phyloP scores from a whole-genome alignment of 805 yeast genomes.

The Ogataea ganodermae region DNA sequence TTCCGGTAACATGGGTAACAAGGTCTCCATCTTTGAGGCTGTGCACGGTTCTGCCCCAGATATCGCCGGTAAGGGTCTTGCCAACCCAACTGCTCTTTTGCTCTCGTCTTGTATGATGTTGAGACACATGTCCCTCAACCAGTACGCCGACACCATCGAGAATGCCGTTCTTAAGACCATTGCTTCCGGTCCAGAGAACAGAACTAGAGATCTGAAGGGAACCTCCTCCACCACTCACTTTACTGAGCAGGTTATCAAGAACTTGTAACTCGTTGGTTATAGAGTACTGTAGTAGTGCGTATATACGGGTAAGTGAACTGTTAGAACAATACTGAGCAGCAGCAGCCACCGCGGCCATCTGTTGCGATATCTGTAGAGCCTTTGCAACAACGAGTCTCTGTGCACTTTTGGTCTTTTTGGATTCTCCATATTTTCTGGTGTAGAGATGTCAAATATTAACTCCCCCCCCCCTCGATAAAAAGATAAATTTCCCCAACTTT shows the following conservation, averaged over 20 bases:
- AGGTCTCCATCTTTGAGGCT: constrained; percentile 97
- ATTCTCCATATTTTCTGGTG: no score
- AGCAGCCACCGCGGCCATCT: no score
- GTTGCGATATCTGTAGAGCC: no score
- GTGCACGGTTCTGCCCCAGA: constrained; percentile 99
- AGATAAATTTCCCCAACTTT: no score
- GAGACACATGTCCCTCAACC: constrained; percentile 92
- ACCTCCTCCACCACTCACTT: constrained; percentile 84
- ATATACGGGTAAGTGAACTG: background rate
- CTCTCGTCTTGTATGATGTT: constrained; percentile 98
- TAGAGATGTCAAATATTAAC: no score
- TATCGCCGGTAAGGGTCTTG: constrained; percentile 97
- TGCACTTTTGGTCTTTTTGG: no score
- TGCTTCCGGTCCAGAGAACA: constrained; percentile 93
- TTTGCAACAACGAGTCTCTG: no score
- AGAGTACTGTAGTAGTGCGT: background rate
- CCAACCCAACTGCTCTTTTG: constrained; percentile 97
- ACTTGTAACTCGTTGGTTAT: constrained; percentile 48
- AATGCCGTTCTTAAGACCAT: constrained; percentile 83
- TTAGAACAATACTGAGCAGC: background rate
- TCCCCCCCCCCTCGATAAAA: no score
- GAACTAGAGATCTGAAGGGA: constrained; percentile 97
- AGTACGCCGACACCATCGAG: constrained; percentile 83
- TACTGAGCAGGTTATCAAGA: constrained; percentile 86
- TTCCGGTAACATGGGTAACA: constrained; percentile 98